A percentile compares a stretch with the other conserved stretches of the same genome.
phyloP scores from a whole-genome alignment of 305 asterid genomes.

The Rubia balearica region DNA sequence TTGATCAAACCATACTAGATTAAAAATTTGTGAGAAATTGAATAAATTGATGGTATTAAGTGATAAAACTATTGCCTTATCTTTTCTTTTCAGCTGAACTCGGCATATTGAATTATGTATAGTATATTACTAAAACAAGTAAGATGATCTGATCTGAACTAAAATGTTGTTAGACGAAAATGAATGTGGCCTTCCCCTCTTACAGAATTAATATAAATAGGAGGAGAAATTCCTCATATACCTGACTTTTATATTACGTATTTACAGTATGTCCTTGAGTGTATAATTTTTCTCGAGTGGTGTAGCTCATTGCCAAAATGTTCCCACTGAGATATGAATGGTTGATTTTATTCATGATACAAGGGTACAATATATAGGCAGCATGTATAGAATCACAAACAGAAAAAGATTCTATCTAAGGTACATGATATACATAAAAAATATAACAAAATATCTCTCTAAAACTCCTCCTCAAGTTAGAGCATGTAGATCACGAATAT shows the following conservation, averaged over 20 bases:
- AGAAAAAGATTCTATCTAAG: too few species aligned
- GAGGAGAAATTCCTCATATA: not conserved
- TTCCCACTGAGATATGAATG: constrained; percentile 6
- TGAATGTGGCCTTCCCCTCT: not conserved
- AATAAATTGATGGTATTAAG: not conserved
- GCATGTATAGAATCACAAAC: too few species aligned
- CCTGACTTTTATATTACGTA: constrained; percentile 15
- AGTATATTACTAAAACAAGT: not conserved
- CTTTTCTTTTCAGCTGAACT: not conserved
- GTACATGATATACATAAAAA: too few species aligned
- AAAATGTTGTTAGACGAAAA: not conserved
- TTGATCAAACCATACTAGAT: not conserved
- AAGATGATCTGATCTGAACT: not conserved
- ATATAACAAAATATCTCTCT: too few species aligned
- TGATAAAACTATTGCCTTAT: not conserved
- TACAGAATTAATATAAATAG: not conserved
- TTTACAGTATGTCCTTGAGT: constrained; percentile 14
- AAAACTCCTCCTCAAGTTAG: too few species aligned
- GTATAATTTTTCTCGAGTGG: not conserved
- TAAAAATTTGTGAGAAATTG: not conserved
- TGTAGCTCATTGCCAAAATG: not conserved
- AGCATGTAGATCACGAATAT: too few species aligned
- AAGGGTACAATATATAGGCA: too few species aligned
- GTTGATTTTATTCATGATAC: too few species aligned
- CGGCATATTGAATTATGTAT: too few species aligned